Evolutionary conservation across 1,139 yeast genomes (phyloP), one percentile per base, ranked within the genome.

Genomic region (Zygoascus hellenicus): DNA sequence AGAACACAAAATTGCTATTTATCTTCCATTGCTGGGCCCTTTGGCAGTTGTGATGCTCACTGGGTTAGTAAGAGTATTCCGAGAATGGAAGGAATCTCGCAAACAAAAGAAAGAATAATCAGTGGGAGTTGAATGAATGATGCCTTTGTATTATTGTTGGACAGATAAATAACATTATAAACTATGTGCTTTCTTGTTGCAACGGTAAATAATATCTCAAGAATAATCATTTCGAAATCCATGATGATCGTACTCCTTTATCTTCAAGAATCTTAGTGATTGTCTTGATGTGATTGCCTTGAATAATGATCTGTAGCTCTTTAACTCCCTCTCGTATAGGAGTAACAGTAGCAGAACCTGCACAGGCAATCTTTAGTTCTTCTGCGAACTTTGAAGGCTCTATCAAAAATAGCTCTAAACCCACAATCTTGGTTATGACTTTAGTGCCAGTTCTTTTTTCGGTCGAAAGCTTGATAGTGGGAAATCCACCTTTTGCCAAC

Each of bases 1-100:
- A 55, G 97, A 90, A 61, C 97, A 92, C 63, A 89, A 88, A 62
- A 71, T 90, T 59, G 97, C 97, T 0, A 96, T 92, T 0, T 92
- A 89, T 55, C 71, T 88, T 58, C 98, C 97, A 0, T 68, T 92
- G 46, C 65, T 89, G 34, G 97, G 97, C 0, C 98, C 98, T 0
- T 69, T 89, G 22, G 68, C 77, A 1, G 77, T 92, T 15, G 90
- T 92, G n/a, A 63, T 83, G 16, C 39, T 75, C 1, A 63, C 86
- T 57, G 89, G 90, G 0, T 54, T 77, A 1, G 43, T 81, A 0
- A 67, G 78, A 37, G 55, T 72, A 2, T 10, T 72, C 5, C 67
- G 65, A 47, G 80, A 76, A 55, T 57, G 45, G 47, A 51, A 51
- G 42, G 32, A 35, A 6, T 6, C n/a, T 13, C 26, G 22, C 13